Conservation (phyloP, 345 rosid species). For the Eutrema heterophyllum region DNA sequence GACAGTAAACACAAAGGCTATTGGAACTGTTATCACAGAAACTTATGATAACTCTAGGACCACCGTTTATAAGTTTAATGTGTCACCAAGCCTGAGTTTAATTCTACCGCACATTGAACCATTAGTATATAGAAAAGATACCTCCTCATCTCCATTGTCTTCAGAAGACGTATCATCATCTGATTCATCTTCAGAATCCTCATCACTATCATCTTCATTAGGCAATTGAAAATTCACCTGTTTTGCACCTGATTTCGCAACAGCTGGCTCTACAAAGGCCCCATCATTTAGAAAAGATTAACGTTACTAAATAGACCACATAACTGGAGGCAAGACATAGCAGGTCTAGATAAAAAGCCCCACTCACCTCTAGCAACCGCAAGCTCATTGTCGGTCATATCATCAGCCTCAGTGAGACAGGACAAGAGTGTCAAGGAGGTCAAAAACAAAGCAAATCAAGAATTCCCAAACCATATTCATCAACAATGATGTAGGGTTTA, state of each 20-base stretch:
- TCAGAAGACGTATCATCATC: constrained; percentile 27
- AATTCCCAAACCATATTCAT: neutral
- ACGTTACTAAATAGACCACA: neutral
- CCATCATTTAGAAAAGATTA: neutral
- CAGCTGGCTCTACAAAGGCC: constrained; percentile 22
- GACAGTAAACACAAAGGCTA: neutral
- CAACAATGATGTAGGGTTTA: neutral
- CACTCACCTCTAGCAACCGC: constrained; percentile 30
- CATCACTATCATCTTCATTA: constrained; percentile 31
- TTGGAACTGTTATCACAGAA: neutral
- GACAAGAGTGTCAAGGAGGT: constrained; percentile 31
- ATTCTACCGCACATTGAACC: neutral
- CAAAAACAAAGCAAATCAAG: neutral
- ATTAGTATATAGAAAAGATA: neutral
- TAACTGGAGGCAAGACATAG: neutral
- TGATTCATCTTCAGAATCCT: constrained; percentile 22
- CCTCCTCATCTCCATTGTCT: constrained; percentile 21
- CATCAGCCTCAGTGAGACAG: constrained; percentile 24
- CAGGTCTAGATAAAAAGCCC: neutral
- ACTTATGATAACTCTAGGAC: neutral
- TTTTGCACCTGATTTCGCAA: constrained; percentile 22
- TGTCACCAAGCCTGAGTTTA: neutral
- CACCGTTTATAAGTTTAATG: neutral
- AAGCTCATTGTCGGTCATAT: constrained; percentile 4
- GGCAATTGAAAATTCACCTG: constrained; percentile 47